phyloP scores from a whole-genome alignment of 768 basidiomycete genomes.

The Cantharellus anzutake region DNA sequence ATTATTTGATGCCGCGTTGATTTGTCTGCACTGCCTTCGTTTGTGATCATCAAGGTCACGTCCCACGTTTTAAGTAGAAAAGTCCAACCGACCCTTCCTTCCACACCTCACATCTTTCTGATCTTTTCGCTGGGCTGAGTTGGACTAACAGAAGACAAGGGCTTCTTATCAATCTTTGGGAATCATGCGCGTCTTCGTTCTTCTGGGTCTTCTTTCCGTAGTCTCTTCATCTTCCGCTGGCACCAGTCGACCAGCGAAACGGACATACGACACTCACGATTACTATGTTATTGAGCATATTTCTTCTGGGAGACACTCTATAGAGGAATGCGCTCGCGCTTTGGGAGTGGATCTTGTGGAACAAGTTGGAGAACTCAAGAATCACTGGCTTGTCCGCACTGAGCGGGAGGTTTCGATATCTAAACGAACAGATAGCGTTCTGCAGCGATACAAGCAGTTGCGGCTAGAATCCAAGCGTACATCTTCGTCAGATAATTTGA shows the following conservation, averaged over 20 bases:
- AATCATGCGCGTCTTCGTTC: neutral
- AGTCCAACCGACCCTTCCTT: too few species aligned
- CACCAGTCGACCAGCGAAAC: conserved; percentile 3
- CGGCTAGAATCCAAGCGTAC: neutral
- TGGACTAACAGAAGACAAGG: too few species aligned
- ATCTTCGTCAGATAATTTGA: neutral
- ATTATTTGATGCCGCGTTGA: too few species aligned
- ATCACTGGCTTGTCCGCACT: conserved; percentile 69
- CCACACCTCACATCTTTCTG: too few species aligned
- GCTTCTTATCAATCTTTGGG: too few species aligned
- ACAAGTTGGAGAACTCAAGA: conserved; percentile 59
- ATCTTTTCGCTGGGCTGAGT: too few species aligned
- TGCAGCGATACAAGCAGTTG: neutral
- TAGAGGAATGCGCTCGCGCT: conserved; percentile 35
- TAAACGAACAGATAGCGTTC: neutral
- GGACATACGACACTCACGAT: conserved; percentile 28
- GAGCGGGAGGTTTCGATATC: conserved; percentile 17
- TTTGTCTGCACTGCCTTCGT: too few species aligned
- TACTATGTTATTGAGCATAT: conserved; percentile 70
- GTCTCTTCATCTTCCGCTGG: conserved; percentile 1
- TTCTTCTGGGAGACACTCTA: conserved; percentile 30
- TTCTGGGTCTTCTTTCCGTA: conserved; percentile 1
- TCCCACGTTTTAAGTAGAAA: too few species aligned
- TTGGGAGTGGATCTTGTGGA: conserved; percentile 78
- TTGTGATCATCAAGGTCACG: too few species aligned